A percentile compares a stretch with the other conserved stretches of the same genome.
Evolutionary conservation across 495 filamentous ascomycete genomes (phyloP).

Genomic region (Tricharina praecox): DNA sequence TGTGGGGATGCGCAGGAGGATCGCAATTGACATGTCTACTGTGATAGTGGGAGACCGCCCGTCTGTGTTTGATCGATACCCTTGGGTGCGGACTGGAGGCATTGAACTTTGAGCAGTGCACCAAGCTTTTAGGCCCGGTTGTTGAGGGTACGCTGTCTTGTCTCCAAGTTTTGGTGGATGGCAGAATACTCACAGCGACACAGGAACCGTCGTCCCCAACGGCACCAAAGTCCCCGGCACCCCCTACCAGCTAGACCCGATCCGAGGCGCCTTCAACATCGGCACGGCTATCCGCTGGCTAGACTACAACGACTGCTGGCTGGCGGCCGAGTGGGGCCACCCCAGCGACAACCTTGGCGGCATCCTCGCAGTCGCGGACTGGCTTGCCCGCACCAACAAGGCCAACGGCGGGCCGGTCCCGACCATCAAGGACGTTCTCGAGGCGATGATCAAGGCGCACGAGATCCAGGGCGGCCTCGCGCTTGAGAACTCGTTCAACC

Average conservation of each 20-base stretch:
- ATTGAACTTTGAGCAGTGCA: slow-evolving; percentile 87
- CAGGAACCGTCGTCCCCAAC: slow-evolving; percentile 77
- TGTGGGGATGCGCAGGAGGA: slow-evolving; percentile 4
- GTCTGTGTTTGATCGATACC: slow-evolving; percentile 83
- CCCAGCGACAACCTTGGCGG: slow-evolving; percentile 93
- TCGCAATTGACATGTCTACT: background rate
- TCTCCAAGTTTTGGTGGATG: background rate
- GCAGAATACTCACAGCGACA: too few species aligned
- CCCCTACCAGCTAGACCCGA: slow-evolving; percentile 81
- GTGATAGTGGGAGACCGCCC: slow-evolving; percentile 72
- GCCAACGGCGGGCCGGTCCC: slow-evolving; percentile 46
- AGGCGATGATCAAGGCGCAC: slow-evolving; percentile 98
- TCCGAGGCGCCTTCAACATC: slow-evolving; percentile 96
- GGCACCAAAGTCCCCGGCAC: slow-evolving; percentile 86
- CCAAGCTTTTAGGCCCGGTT: slow-evolving; percentile 84
- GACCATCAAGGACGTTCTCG: slow-evolving; percentile 76
- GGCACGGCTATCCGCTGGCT: slow-evolving; percentile 97
- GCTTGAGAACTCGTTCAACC: slow-evolving; percentile 94
- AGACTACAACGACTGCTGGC: slow-evolving; percentile 99
- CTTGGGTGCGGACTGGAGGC: slow-evolving; percentile 92
- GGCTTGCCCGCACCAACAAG: slow-evolving; percentile 90
- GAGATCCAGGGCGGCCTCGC: slow-evolving; percentile 97
- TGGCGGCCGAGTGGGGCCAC: slow-evolving; percentile 97
- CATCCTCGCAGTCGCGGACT: slow-evolving; percentile 91
- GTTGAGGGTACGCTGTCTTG: slow-evolving; percentile 33